Evolutionary conservation across 2,329 filamentous ascomycete species (phyloP).

Genomic region (Fusarium humuli): DNA sequence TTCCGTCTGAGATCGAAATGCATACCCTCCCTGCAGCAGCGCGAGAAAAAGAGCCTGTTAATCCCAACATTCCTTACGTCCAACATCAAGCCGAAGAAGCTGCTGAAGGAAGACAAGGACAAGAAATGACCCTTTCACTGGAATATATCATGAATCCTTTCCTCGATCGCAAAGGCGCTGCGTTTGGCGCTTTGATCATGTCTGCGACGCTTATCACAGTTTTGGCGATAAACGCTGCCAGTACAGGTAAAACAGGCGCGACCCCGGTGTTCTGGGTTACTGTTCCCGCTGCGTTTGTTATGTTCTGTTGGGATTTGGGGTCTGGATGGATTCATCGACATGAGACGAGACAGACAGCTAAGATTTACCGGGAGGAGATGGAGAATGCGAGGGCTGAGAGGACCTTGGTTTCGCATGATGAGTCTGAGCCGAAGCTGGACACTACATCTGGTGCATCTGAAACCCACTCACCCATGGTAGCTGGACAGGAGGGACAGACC

Average conservation of each 20-base stretch:
- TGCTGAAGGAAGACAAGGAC: constrained; percentile 49
- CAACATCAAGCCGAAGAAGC: constrained; percentile 66
- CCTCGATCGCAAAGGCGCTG: constrained; percentile 73
- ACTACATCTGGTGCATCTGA: neutral
- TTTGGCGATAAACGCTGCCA: constrained; percentile 73
- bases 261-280: constrained; percentile 76
- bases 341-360: constrained; percentile 72
- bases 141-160: constrained; percentile 83
- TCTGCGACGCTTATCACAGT: constrained; percentile 73
- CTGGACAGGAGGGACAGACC: neutral
- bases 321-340: constrained; percentile 73
- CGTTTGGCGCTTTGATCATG: constrained; percentile 75
- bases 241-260: constrained; percentile 59
- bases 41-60: constrained; percentile 68
- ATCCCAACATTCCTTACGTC: constrained; percentile 77
- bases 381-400: constrained; percentile 24
- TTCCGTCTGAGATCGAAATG: constrained; percentile 74
- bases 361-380: constrained; percentile 59
- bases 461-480: neutral
- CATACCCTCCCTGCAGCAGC: constrained; percentile 71
- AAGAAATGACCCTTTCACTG: constrained; percentile 67
- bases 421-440: neutral
- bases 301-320: constrained; percentile 74
- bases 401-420: neutral
- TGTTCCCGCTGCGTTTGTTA: constrained; percentile 73